Base-by-base conservation (phyloP, 129 eudicot species). In the sunflower (Helianthus annuus) region DNA sequence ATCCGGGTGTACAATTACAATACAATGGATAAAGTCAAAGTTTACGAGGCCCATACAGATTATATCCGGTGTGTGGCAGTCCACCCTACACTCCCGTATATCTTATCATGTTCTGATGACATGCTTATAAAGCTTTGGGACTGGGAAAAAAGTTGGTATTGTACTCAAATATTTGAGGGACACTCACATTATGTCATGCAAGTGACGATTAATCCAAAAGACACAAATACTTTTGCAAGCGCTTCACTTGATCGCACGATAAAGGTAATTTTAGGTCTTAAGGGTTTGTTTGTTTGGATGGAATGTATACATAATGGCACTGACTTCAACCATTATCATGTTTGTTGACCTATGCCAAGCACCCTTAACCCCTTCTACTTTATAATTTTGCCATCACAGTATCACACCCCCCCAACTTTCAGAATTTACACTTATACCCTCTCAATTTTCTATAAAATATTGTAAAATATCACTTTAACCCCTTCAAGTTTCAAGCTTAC, bases 181-280 rank as follows among this genome's bases (percentile, higher is more conserved):
- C 99, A 94, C 80, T 90, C 99, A 62, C 99, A 94, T 78, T 94
- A 94, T 75, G 97, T 94, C 70, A 94, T 94, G 99, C 99, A 94
- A 88, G 91, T 94, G 62, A 90, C 96, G 0, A 90, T 94, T 68
- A 90, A 94, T 80, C 99, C 99, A 1, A 88, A 94, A 80, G 96
- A 94, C 75, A 88, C 96, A 66, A 90, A 88, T 72, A 94, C 94
- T 22, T 94, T 94, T 69, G 97, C 99, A 16, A 94, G 99, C 88
- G 99, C 99, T 14, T 94, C 99, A 48, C 99, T 94, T 81, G 99
- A 94, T 72, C 96, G 99, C 77, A 88, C 99, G 45, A 84, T 94
- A 61, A 94, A 94, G 97, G 99, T 94, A 87, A 44, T 27, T 3
- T 62, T 66, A 12, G 11, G 4, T 59, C 10, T 29, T 34, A 68